Conservation (phyloP, 345 rosid genomes). For the Zanthoxylum bungeanum region DNA sequence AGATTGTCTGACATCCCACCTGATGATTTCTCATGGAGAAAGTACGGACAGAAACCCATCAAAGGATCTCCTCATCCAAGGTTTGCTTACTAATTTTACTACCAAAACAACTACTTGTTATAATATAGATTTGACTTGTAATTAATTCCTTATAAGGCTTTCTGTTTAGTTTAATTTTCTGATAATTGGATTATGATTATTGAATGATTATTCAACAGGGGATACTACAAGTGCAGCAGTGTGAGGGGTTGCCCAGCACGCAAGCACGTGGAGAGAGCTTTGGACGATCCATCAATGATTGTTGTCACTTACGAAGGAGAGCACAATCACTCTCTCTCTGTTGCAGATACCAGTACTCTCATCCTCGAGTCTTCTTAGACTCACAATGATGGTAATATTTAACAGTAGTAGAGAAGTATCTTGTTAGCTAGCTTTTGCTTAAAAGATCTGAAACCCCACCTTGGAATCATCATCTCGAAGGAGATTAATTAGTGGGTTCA, state of each 20-base stretch:
- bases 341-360: slow-evolving; percentile 59
- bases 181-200: no score
- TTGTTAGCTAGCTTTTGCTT: slow-evolving; percentile 8
- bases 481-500: slow-evolving; percentile 36
- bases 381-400: background rate
- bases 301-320: slow-evolving; percentile 94
- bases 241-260: slow-evolving; percentile 96
- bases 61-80: slow-evolving; percentile 98
- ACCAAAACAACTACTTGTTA: no score
- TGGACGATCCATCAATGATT: slow-evolving; percentile 78
- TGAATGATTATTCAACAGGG: no score
- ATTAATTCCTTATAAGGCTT: no score
- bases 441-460: background rate
- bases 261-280: slow-evolving; percentile 91
- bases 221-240: slow-evolving; percentile 95
- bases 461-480: slow-evolving; percentile 31
- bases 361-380: slow-evolving; percentile 82
- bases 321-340: slow-evolving; percentile 68
- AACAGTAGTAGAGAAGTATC: background rate
- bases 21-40: slow-evolving; percentile 95
- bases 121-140: no score
- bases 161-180: no score
- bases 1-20: slow-evolving; percentile 94
- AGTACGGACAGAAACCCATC: slow-evolving; percentile 96
- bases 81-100: no score